These are phyloP conservation scores for Nakaseomyces delphensis DNA, from an alignment of 1,139 yeast genomes.

Conservation along the genomic window DNA sequence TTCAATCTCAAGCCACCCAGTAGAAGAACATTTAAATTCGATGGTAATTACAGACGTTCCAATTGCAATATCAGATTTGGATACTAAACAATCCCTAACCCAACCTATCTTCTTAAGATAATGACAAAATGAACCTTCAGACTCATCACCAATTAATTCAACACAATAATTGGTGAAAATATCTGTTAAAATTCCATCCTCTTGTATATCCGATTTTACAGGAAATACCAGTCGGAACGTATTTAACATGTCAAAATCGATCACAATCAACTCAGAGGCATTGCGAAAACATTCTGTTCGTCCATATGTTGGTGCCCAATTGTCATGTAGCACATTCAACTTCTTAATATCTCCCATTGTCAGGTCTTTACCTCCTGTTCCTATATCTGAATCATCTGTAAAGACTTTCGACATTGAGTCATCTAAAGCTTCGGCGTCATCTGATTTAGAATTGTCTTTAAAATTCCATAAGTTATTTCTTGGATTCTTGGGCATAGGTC, in stretches of 20 bases:
- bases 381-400: neutral
- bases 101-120: slow-evolving; percentile 31
- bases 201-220: slow-evolving; percentile 8
- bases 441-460: neutral
- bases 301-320: slow-evolving; percentile 19
- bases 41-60: slow-evolving; percentile 35
- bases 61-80: slow-evolving; percentile 34
- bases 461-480: neutral
- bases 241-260: slow-evolving; percentile 28
- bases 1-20: slow-evolving; percentile 34
- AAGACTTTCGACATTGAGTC: neutral
- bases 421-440: neutral
- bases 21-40: slow-evolving; percentile 39
- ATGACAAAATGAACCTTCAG: slow-evolving; percentile 38
- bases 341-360: neutral
- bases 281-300: slow-evolving; percentile 19
- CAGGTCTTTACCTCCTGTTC: neutral
- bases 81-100: slow-evolving; percentile 35
- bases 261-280: slow-evolving; percentile 22
- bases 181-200: neutral
- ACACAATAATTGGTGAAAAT: slow-evolving; percentile 38
- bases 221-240: slow-evolving; percentile 38
- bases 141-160: slow-evolving; percentile 55
- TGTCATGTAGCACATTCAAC: slow-evolving; percentile 14
- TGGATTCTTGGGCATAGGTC: neutral